A percentile compares a stretch with the other conserved stretches of the same genome.
Evolutionary conservation across 2,329 filamentous ascomycete species (phyloP).

Genomic region (Sporothrix luriei): DNA sequence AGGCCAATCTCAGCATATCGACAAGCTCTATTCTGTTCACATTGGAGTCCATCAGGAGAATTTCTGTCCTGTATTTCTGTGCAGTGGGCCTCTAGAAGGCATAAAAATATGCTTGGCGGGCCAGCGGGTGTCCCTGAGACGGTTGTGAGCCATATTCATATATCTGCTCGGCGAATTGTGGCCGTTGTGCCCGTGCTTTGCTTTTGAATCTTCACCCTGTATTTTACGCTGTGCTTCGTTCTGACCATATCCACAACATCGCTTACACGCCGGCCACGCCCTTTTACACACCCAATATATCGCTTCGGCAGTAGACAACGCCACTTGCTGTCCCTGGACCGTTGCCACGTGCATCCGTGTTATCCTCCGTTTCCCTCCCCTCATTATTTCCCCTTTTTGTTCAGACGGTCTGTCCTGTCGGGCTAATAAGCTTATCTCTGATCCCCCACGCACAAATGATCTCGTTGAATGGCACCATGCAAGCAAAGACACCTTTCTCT

Average conservation of each 20-base stretch:
- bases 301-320: slow-evolving; percentile 3
- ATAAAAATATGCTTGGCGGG: neutral
- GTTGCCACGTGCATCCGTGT: slow-evolving; percentile 8
- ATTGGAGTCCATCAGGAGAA: neutral
- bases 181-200: neutral
- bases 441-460: slow-evolving; percentile 22
- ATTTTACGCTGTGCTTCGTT: neutral
- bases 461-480: neutral
- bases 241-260: neutral
- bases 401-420: neutral
- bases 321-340: neutral
- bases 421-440: slow-evolving; percentile 4
- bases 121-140: neutral
- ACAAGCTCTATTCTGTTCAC: neutral
- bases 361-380: neutral
- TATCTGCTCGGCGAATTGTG: neutral
- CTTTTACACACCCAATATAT: neutral
- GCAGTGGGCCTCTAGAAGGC: neutral
- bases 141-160: neutral
- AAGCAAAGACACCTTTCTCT: neutral
- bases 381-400: neutral
- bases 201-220: neutral
- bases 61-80: neutral
- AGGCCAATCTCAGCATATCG: neutral
- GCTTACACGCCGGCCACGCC: slow-evolving; percentile 1